Evolutionary conservation across 192 early-diverging fungal species (phyloP), one percentile per base, ranked within the genome.

Genomic region (Dissophora globulifera): DNA sequence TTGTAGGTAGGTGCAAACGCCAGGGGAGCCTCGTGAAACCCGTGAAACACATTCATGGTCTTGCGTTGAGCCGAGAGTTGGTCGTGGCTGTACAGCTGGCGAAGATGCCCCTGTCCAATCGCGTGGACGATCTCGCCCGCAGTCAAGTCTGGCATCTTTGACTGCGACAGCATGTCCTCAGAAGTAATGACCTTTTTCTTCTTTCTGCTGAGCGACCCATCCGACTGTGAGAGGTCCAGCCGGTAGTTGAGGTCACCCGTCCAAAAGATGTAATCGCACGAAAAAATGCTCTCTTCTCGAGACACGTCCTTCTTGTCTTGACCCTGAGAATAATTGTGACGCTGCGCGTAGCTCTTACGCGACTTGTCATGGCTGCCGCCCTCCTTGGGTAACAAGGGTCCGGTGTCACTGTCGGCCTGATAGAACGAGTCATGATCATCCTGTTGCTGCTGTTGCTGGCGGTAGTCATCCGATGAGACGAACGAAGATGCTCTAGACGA

Each of bases 201-300:
- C 38, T 65, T 74, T 33, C 58, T 64, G 29, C 56, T 53, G 10
- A 64, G 45, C 1, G 68, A 58, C 12, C 67, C 63, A 46, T 65
- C 62, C 0, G 55, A 66, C n/a, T 69, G 67, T 10, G 66, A 40
- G 12, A 79, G 58, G 45, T 69, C 63, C 15, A 79, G 47, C 19
- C 78, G 78, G 27, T 79, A 79, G 50, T 79, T 79, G 25, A 79
- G 62, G n/a, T 79, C 78, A 6, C 78, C 78, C 4, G 69, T 29
- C 62, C 67, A 70, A 38, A 79, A 79, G 40, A 70, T 67, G 51
- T 79, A 79, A 31, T 79, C 67, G 45, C 67, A 69, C 6, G 54
- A 58, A 42, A 70, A 70, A 5, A 79, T 70, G 25, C 57, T 40
- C 29, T 74, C 70, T n/a, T 74, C 70, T 62, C 70, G 54, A 38